phyloP scores from a whole-genome alignment of 1,284 basidiomycete species.

The Boletellus sp. region DNA sequence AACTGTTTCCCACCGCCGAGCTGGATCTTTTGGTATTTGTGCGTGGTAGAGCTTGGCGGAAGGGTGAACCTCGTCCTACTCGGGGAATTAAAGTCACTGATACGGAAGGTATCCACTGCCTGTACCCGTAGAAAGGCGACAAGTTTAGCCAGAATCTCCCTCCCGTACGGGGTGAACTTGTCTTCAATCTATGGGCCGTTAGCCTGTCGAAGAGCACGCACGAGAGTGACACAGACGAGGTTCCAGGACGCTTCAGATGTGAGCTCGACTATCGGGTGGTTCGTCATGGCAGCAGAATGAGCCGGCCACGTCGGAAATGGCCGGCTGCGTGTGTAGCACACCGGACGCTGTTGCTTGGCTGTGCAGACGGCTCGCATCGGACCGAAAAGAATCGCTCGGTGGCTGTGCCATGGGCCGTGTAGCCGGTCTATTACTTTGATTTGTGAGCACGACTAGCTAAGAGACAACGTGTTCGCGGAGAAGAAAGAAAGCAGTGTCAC shows the following conservation, averaged over 20 bases:
- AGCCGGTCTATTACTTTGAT: slow-evolving; percentile 11
- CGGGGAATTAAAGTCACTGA: slow-evolving; percentile 5
- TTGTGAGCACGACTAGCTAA: slow-evolving; percentile 10
- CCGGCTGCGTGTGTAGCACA: no score
- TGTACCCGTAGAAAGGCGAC: slow-evolving; percentile 80
- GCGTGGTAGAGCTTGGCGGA: slow-evolving; percentile 76
- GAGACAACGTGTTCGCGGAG: neutral
- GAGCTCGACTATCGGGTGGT: slow-evolving; percentile 67
- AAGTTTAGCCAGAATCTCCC: slow-evolving; percentile 81
- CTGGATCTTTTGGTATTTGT: slow-evolving; percentile 78
- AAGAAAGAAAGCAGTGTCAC: slow-evolving; percentile 2
- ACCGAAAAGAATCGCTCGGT: no score
- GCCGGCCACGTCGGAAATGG: no score
- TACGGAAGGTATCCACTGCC: slow-evolving; percentile 22
- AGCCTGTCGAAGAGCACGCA: slow-evolving; percentile 2
- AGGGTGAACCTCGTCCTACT: slow-evolving; percentile 85
- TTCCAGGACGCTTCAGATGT: slow-evolving; percentile 82
- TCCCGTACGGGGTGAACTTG: slow-evolving; percentile 86
- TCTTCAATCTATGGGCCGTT: slow-evolving; percentile 67
- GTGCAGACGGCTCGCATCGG: no score
- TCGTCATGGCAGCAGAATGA: slow-evolving; percentile 18
- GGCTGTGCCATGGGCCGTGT: no score
- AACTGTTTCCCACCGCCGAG: slow-evolving; percentile 79
- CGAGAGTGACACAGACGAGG: slow-evolving; percentile 48
- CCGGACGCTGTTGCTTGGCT: slow-evolving; percentile 7